Evolutionary conservation across 768 basidiomycete genomes (phyloP).

Genomic region (Hydnum rufescens): DNA sequence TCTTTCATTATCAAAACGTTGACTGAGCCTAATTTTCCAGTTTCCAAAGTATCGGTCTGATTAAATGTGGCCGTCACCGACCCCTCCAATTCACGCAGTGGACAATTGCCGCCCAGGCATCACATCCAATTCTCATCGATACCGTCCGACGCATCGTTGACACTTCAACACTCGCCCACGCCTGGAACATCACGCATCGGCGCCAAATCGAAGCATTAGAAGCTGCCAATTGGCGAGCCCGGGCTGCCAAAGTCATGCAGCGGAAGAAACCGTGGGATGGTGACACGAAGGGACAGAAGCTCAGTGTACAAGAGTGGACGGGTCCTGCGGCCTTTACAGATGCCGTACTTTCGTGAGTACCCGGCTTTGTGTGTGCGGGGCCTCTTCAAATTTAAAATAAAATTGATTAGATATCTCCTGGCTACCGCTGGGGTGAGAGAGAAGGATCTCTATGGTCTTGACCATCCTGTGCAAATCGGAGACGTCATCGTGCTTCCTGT

Average conservation of each 20-base stretch:
- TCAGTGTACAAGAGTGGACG: constrained; percentile 23
- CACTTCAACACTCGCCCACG: background rate
- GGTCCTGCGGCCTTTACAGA: constrained; percentile 12
- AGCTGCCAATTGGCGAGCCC: background rate
- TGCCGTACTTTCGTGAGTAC: background rate
- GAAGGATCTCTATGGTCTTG: background rate
- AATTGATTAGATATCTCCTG: background rate
- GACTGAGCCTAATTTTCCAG: background rate
- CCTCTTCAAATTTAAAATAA: background rate
- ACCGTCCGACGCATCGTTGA: constrained; percentile 20
- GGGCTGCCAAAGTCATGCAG: background rate
- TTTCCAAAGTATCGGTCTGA: background rate
- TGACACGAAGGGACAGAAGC: background rate
- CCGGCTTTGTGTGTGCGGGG: no score
- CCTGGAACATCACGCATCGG: background rate
- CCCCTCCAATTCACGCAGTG: constrained; percentile 27
- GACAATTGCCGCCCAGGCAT: constrained; percentile 22
- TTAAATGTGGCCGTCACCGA: constrained; percentile 5
- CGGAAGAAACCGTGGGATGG: background rate
- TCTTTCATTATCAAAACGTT: background rate
- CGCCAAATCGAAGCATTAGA: background rate
- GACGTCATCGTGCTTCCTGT: background rate
- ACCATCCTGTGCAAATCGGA: background rate
- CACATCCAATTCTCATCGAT: constrained; percentile 24
- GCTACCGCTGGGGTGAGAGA: background rate